phyloP scores from a whole-genome alignment of 306 rosid genomes.

The Alnus glutinosa region DNA sequence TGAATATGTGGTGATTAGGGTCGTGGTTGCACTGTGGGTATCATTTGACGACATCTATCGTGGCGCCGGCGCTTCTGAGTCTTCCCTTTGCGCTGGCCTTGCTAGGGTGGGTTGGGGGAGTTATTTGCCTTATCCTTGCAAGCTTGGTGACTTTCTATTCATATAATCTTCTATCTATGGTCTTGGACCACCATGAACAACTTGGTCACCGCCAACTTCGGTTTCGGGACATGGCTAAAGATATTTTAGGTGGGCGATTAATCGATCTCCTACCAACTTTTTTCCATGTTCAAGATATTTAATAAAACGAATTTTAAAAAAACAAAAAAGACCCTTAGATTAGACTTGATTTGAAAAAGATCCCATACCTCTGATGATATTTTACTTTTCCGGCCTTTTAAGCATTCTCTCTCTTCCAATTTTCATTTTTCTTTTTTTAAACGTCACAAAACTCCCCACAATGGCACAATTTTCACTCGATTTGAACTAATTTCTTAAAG shows the following conservation, averaged over 20 bases:
- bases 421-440: too few relatives aligned
- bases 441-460: too few relatives aligned
- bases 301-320: too few relatives aligned
- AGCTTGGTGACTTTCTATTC: constrained; percentile 68
- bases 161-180: constrained; percentile 67
- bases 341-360: too few relatives aligned
- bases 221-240: constrained; percentile 68
- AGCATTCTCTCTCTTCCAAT: too few relatives aligned
- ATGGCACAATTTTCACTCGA: too few relatives aligned
- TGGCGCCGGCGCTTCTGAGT: constrained; percentile 60
- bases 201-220: constrained; percentile 76
- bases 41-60: constrained; percentile 85
- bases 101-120: constrained; percentile 83
- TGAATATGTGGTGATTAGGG: constrained; percentile 33
- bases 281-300: too few relatives aligned
- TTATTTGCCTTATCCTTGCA: constrained; percentile 50
- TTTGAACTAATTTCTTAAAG: too few relatives aligned
- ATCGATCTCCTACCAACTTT: too few relatives aligned
- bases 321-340: too few relatives aligned
- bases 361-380: too few relatives aligned
- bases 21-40: constrained; percentile 90
- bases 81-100: constrained; percentile 62
- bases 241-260: constrained; percentile 47
- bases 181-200: constrained; percentile 68
- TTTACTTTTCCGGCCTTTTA: too few relatives aligned